Base-by-base conservation (phyloP, 139 green algal species). In the Chloropicon primus region DNA sequence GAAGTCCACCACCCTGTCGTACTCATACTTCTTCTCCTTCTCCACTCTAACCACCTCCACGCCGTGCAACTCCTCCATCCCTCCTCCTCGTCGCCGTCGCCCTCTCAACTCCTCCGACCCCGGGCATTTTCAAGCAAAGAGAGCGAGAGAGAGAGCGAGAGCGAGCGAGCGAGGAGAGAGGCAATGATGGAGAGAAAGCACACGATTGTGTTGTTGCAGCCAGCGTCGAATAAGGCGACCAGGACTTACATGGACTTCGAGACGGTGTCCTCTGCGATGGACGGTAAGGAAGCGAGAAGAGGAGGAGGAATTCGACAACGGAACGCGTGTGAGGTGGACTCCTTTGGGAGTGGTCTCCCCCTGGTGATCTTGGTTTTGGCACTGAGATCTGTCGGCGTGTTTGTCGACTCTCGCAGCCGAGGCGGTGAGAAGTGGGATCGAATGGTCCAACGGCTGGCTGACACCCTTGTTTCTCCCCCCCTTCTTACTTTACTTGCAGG, bases 141-240 rank as follows among this genome's bases (percentile, higher is more conserved):
- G 41, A 62, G 41, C 5, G 41, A 62, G 41, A 62, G 41, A 62
- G 41, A 62, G 41, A 62, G 41, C 5, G 41, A 62, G 41, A 62
- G 41, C 5, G 41, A 62, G 41, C 5, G 41, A 5, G 41, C 5
- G 41, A 62, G 41, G 10, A 62, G 17, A 62, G 10, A n/a, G 41
- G 17, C 10, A 62, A 62, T 62, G 41, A 62, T 17, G 17, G 21
- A 27, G 24, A 21, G 72, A 72, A 2, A 78, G 41, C 85, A 89
- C 76, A 89, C 85, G 2, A 89, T 89, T 28, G 2, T 89, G 2
- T 74, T 89, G 24, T 24, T 88, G 25, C 83, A 88, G 79, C 54
- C 78, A 1, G 75, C 54, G 24, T 26, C 74, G 1, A 74, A 82
- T 54, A 81, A 85, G 77, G 24, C 0, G 1, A 78, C 72, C 28